These are phyloP conservation scores for Zoysia matrella DNA, from an alignment of 202 grass and related monocot genomes.

Conservation along the genomic window DNA sequence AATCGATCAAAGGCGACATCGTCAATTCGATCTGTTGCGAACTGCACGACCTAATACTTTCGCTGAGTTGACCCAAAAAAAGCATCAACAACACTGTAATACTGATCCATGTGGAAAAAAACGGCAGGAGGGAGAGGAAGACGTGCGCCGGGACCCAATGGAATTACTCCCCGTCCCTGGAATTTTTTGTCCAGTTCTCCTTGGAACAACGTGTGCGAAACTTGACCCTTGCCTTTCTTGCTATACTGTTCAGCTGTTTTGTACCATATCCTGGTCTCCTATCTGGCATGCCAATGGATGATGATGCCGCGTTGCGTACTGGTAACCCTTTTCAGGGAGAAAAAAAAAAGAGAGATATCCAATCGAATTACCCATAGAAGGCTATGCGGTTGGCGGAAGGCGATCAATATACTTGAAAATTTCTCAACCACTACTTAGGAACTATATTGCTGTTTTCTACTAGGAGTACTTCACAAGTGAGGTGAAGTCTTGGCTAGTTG, in stretches of 20 bases:
- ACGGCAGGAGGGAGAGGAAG: neutral
- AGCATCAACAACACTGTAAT: no score
- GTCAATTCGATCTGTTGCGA: no score
- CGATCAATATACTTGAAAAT: neutral
- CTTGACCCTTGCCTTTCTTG: neutral
- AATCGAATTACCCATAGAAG: neutral
- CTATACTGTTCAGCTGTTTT: neutral
- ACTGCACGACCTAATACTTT: no score
- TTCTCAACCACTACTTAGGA: constrained; percentile 18
- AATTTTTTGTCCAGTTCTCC: neutral
- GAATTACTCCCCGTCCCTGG: neutral
- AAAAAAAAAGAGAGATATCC: neutral
- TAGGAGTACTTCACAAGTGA: neutral
- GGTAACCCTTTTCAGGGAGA: neutral
- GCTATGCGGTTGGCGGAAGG: neutral
- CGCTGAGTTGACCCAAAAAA: no score
- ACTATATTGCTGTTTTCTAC: neutral
- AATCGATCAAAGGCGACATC: no score
- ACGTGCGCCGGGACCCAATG: neutral
- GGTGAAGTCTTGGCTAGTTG: neutral
- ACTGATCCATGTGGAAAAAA: no score
- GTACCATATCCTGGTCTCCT: neutral
- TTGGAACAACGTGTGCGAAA: neutral
- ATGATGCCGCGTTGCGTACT: neutral
- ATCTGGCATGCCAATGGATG: neutral